Evolutionary conservation across 225 moss, liverwort and hornwort genomes (phyloP).

Genomic region (Climacium dendroides): DNA sequence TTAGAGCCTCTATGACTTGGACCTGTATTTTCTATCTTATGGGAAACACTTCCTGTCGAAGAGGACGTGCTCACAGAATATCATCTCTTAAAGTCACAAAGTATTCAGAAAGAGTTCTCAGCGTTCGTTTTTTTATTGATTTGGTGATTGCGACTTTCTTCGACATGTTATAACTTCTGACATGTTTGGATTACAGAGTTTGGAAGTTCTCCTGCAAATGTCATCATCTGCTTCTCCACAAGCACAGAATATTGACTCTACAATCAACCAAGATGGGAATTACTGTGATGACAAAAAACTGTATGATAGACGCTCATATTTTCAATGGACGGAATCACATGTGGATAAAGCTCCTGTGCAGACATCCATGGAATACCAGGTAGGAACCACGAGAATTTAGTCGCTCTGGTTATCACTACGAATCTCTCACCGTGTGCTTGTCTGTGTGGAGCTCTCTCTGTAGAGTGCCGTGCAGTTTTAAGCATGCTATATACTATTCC

Average conservation of each 20-base stretch:
- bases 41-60: no score
- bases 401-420: not conserved
- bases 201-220: slow-evolving; percentile 51
- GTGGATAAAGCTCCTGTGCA: slow-evolving; percentile 7
- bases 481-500: not conserved
- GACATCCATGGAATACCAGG: slow-evolving; percentile 21
- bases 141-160: not conserved
- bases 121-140: not conserved
- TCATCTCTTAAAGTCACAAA: not conserved
- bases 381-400: not conserved
- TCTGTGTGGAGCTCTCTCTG: not conserved
- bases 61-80: not conserved
- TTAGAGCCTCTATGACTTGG: not conserved
- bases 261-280: slow-evolving; percentile 6
- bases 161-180: not conserved
- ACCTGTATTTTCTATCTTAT: not conserved
- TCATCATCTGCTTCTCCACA: slow-evolving; percentile 34
- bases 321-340: not conserved
- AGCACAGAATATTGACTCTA: not conserved
- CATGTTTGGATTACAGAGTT: slow-evolving; percentile 7
- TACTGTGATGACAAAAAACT: not conserved
- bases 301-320: not conserved
- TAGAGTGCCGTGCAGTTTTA: not conserved
- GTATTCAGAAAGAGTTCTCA: not conserved
- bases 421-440: not conserved